phyloP scores from a whole-genome alignment of 2,329 filamentous ascomycete genomes.

The Pseudodiploospora longispora region DNA sequence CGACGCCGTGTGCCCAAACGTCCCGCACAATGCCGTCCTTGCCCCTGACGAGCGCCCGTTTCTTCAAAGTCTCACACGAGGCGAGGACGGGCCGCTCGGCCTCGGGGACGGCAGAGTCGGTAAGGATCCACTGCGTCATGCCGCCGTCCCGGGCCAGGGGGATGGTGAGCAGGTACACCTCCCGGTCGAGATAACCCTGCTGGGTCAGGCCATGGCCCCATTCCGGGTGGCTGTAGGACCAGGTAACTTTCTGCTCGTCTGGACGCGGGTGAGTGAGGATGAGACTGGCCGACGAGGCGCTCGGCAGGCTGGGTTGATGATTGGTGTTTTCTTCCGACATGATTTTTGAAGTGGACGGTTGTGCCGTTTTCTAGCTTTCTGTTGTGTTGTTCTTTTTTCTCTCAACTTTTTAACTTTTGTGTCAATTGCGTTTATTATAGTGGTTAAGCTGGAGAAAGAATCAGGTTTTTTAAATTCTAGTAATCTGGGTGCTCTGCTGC shows the following conservation, averaged over 20 bases:
- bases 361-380: too few species aligned
- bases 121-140: slow-evolving; percentile 57
- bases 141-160: slow-evolving; percentile 52
- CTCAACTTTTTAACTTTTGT: too few species aligned
- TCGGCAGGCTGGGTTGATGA: slow-evolving; percentile 10
- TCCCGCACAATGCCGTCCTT: slow-evolving; percentile 34
- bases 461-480: too few species aligned
- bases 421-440: too few species aligned
- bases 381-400: too few species aligned
- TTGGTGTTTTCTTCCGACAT: background rate
- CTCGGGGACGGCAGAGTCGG: slow-evolving; percentile 28
- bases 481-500: too few species aligned
- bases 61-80: slow-evolving; percentile 56
- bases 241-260: slow-evolving; percentile 46
- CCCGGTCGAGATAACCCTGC: slow-evolving; percentile 51
- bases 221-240: slow-evolving; percentile 44
- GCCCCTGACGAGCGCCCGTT: slow-evolving; percentile 42
- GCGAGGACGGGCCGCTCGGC: slow-evolving; percentile 48
- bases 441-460: too few species aligned
- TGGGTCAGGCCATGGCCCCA: slow-evolving; percentile 53
- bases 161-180: slow-evolving; percentile 47
- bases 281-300: slow-evolving; percentile 16
- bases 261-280: slow-evolving; percentile 48
- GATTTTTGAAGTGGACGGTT: background rate
- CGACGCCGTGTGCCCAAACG: slow-evolving; percentile 63